Conservation (phyloP, 75 land plant genomes). For the Picea sitchensis region DNA sequence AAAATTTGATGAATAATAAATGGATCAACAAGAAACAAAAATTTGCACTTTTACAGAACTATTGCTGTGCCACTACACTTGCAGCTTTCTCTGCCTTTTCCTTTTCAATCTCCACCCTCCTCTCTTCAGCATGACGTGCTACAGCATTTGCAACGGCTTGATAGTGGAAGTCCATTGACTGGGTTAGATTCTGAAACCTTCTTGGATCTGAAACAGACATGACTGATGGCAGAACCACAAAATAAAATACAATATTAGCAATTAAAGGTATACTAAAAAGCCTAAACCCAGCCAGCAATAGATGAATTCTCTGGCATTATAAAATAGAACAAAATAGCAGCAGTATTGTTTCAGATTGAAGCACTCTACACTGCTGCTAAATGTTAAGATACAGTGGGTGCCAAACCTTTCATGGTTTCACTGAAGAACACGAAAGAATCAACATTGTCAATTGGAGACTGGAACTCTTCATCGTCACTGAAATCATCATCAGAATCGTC, state of each 20-base stretch:
- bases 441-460: conserved; percentile 91
- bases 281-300: not conserved
- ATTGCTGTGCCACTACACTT: conserved; percentile 5
- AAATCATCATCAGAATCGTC: conserved; percentile 78
- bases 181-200: conserved; percentile 81
- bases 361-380: too few relatives aligned
- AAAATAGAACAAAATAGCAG: too few relatives aligned
- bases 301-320: not conserved
- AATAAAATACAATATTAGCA: not conserved
- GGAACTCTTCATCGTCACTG: conserved; percentile 96
- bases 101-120: conserved; percentile 84
- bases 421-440: conserved; percentile 95
- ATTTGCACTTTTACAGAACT: not conserved
- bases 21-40: conserved; percentile 10
- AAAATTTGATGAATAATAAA: conserved; percentile 18
- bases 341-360: too few relatives aligned
- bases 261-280: not conserved
- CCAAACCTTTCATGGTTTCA: conserved; percentile 80
- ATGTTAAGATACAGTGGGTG: not conserved
- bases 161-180: conserved; percentile 75
- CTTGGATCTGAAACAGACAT: conserved; percentile 67
- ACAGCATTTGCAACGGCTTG: conserved; percentile 90
- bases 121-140: conserved; percentile 85
- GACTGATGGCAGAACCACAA: conserved; percentile 29
- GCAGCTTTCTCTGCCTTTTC: conserved; percentile 66